Base-by-base conservation (phyloP, 345 rosid genomes). In the Acer saccharum region DNA sequence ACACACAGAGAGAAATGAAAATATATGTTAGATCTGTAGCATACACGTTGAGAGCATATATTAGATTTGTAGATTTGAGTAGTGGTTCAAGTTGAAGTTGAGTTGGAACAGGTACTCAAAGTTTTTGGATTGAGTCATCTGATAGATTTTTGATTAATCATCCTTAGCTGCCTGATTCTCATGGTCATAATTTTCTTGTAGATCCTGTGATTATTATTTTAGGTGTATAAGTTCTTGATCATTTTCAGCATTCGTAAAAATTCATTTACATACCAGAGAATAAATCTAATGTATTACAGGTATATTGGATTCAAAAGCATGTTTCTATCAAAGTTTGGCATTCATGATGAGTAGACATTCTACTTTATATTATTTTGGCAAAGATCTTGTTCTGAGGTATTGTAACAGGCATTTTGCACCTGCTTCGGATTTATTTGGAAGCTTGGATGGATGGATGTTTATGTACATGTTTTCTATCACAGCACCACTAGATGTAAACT, bases 271-370 rank as follows among this genome's bases (percentile, higher is more conserved):
- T 23, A 16, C 52, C 43, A 4, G 13, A 27, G 0, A 35, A 62
- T 63, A 65, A 8, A 46, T 71, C 41, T 16, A 16, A 43, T 61
- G 10, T 68, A n/a, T 76, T 75, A 69, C 89, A 94, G 98, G 78
- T 85, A 64, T 70, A 86, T 55, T 90, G 98, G 98, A 90, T 90
- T 52, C 78, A 85, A 69, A 91, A 89, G 81, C 91, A 89, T 23
- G 72, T 86, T 1, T 94, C 89, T 78, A 74, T 89, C 8, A 72
- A 86, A 64, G 91, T 89, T 16, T 90, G 93, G 93, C 88, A 78
- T 83, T 92, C 98, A 4, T 77, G 62, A 77, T 84, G 90, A 74
- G 86, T 84, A n/a, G 95, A 93, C 17, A 82, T 83, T 55, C 81
- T 94, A 7, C 86, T 94, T 43, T 90, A 90, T 78, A 97, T 92